Evolutionary conservation across 2,329 filamentous ascomycete genomes (phyloP).

Genomic region (Gliomastix tumulicola): DNA sequence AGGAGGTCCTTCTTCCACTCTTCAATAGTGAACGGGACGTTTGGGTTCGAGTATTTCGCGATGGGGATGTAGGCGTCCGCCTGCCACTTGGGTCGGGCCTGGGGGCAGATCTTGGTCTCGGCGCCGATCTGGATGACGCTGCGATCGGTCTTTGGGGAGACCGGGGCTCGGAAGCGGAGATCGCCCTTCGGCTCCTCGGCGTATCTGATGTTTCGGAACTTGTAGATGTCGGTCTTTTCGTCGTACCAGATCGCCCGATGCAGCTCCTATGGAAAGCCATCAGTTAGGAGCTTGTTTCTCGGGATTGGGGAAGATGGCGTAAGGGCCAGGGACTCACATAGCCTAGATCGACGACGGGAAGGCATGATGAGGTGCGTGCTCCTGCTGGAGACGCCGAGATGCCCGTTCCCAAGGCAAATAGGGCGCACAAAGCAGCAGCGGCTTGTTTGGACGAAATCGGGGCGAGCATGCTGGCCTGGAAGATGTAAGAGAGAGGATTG

Average conservation of each 20-base stretch:
- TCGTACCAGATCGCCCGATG: conserved; percentile 7
- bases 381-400: too few relatives aligned
- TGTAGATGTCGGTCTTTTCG: conserved; percentile 7
- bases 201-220: conserved; percentile 15
- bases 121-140: conserved; percentile 7
- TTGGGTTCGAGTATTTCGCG: conserved; percentile 4
- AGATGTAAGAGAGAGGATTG: too few relatives aligned
- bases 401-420: too few relatives aligned
- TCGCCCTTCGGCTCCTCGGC: conserved; percentile 9
- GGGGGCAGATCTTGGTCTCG: conserved; percentile 9
- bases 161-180: conserved; percentile 11
- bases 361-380: not conserved
- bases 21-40: conserved; percentile 1
- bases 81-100: conserved; percentile 6
- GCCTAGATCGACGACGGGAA: conserved; percentile 6
- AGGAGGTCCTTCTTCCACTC: conserved; percentile 3
- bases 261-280: not conserved
- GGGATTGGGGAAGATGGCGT: not conserved
- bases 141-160: conserved; percentile 3
- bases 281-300: not conserved
- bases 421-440: too few relatives aligned
- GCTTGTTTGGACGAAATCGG: too few relatives aligned
- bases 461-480: too few relatives aligned
- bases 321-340: conserved; percentile 3
- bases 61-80: conserved; percentile 1